Percentiles rank a stretch among this genome's conserved stretches.
phyloP scores from a whole-genome alignment of 441 rosid species.

The Rhodomyrtus psidioides region DNA sequence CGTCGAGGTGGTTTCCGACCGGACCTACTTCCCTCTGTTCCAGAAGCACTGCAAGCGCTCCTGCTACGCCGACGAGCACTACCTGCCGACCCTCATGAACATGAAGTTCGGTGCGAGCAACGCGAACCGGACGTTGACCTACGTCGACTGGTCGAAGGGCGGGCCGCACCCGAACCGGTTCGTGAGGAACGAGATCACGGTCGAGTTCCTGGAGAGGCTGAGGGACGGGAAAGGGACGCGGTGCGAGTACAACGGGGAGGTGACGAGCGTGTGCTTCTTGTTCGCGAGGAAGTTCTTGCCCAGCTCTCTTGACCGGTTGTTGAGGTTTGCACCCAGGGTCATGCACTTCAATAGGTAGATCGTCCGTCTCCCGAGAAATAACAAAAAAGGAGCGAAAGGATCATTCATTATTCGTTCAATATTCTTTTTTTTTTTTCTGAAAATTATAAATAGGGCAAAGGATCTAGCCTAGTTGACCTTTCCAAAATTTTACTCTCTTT shows the following conservation, averaged over 20 bases:
- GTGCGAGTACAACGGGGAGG: slow-evolving; percentile 2
- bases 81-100: slow-evolving; percentile 8
- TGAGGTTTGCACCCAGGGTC: not conserved
- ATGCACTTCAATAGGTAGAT: not conserved
- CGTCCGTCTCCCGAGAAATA: not conserved
- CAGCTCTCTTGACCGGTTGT: not conserved
- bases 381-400: not conserved
- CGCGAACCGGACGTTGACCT: slow-evolving; percentile 2
- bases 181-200: not conserved
- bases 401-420: not conserved
- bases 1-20: slow-evolving; percentile 20
- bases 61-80: slow-evolving; percentile 13
- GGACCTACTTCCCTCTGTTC: slow-evolving; percentile 3
- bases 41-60: not conserved
- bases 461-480: not conserved
- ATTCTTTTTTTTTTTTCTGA: not conserved
- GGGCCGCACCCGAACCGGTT: slow-evolving; percentile 1
- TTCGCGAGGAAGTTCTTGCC: slow-evolving; percentile 5
- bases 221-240: not conserved
- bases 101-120: not conserved
- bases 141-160: slow-evolving; percentile 6
- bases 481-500: not conserved
- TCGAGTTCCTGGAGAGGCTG: not conserved
- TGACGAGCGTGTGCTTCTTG: not conserved
- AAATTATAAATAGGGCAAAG: not conserved